Base-by-base conservation (phyloP, 208 protist genomes). In the Naegleria fowleri region DNA sequence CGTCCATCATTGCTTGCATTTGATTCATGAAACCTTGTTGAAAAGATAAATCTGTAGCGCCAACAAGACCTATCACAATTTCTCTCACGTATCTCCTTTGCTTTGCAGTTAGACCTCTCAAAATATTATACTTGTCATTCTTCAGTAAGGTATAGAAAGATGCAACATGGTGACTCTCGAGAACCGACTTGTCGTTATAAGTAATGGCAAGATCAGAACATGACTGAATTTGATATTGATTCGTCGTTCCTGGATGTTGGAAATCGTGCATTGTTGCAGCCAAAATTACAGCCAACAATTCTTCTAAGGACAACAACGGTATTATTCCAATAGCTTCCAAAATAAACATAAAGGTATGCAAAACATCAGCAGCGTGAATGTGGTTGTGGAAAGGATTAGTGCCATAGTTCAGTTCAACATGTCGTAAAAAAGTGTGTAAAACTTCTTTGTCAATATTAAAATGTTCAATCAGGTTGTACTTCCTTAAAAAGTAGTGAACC, bases 181-280 rank as follows among this genome's bases (percentile, higher is more conserved):
- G 85, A 48, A 92, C 85, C 29, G 88, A 92, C 9, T 58, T 48
- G 76, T 93, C 92, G 83, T 93, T 93, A 88, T 93, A 93, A 0
- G 41, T 38, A 43, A 92, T 36, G 1, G 91, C 91, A 9, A 92
- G 48, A 22, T 91, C 83, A 29, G 91, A 25, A 33, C 9, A 25
- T 59, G 91, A 58, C 13, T 39, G 16, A 0, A 91, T 92, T 43
- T 90, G 79, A 29, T 93, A 93, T 48, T 55, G 51, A 41, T 93
- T 93, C 83, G 92, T 93, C 9, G 89, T 67, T 51, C 92, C 92
- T 43, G 92, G 92, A 83, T 93, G 92, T 33, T 84, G 88, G 33
- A 92, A 59, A 88, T 93, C 92, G 83, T 93, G 92, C 6, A 33
- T n/a, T 0, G 83, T 22, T 15, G 86, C 85, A 19, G 88, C 67